A percentile compares a stretch with the other conserved stretches of the same genome.
phyloP scores from a whole-genome alignment of 140 eudicot species.

The Bidens hawaiensis region DNA sequence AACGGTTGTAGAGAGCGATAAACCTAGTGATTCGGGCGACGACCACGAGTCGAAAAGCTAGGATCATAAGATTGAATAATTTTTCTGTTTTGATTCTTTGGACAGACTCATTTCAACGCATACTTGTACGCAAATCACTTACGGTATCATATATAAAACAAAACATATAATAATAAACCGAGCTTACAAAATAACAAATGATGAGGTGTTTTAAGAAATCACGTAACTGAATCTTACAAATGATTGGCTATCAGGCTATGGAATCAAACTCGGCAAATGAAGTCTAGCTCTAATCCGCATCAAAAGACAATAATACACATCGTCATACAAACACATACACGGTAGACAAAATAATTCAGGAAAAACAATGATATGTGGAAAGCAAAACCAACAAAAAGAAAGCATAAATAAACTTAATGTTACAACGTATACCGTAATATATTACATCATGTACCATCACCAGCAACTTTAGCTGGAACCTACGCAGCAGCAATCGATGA shows the following conservation, averaged over 20 bases:
- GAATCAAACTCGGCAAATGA: not conserved
- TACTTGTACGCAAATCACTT: no score
- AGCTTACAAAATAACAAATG: no score
- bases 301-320: not conserved
- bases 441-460: constrained; percentile 25
- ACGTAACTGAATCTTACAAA: not conserved
- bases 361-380: constrained; percentile 1
- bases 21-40: not conserved
- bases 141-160: no score
- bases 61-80: not conserved
- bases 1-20: constrained; percentile 1
- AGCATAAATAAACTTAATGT: constrained; percentile 8
- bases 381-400: not conserved
- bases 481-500: constrained; percentile 42
- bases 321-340: not conserved
- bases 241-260: not conserved
- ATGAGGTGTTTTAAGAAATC: not conserved
- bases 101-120: no score
- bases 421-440: constrained; percentile 13
- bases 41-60: constrained; percentile 3
- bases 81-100: no score
- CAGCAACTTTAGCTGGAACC: not conserved
- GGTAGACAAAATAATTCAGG: constrained; percentile 6
- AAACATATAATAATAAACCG: no score
- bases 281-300: not conserved